Evolutionary conservation across 148 eudicot genomes (phyloP), one percentile per base, ranked within the genome.

Genomic region (Euryodendron excelsum): DNA sequence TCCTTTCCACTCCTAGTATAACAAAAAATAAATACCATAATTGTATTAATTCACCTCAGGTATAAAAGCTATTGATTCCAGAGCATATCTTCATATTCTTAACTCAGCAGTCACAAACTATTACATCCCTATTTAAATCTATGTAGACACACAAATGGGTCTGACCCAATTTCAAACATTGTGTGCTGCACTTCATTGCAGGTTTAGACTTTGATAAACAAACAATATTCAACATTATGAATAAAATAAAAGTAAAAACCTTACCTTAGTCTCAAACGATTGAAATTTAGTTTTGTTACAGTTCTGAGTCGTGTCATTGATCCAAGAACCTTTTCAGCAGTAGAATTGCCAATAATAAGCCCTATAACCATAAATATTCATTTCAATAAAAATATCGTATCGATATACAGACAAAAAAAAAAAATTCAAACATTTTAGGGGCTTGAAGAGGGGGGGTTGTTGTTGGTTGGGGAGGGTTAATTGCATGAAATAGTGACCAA

Each of bases 221-320:
- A 8, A 27, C 5, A 28, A 21, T 3, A 15, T 73, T 25, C 77
- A 58, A 59, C 12, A 79, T 30, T 0, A 31, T 27, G 34, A 30
- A 27, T 30, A 41, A 21, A 72, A 56, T 61, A 64, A 65, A n/a
- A n/a, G n/a, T n/a, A n/a, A n/a, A n/a, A 64, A 21, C 30, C 61
- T 80, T 33, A 80, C 82, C 79, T 68, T 74, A 44, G 69, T 75
- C 69, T 83, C 80, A 13, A 83, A 67, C 41, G 88, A 60, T 30
- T 73, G 77, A 44, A 79, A 78, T 30, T 69, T 64, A 39, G 69
- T 82, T 60, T 45, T 68, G 61, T 79, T 83, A 14, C 64, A 78
- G 71, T 58, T 81, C 53, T 61, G 55, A 50, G 78, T 69, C 9
- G 30, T 50, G 72, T 59, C 72, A 23, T 39, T 72, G 7, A 79